A percentile compares a stretch with the other conserved stretches of the same genome.
phyloP scores from a whole-genome alignment of 805 yeast species.

The Candida pini region DNA sequence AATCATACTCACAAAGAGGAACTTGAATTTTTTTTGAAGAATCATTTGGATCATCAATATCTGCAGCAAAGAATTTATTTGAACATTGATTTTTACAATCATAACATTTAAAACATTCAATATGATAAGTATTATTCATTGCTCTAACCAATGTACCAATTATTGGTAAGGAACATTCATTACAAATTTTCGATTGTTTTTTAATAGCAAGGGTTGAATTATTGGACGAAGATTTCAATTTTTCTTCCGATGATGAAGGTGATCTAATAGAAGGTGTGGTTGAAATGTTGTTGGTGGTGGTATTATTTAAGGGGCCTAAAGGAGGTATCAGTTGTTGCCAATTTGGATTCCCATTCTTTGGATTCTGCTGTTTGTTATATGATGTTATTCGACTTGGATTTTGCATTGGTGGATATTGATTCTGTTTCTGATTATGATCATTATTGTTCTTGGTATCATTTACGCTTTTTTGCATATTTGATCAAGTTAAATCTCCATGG shows the following conservation, averaged over 20 bases:
- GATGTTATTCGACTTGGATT: too few relatives aligned
- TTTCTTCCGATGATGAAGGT: not conserved
- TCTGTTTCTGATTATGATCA: not conserved
- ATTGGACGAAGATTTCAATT: slow-evolving; percentile 3
- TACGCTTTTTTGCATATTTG: too few relatives aligned
- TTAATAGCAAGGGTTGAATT: slow-evolving; percentile 8
- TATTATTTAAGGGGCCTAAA: not conserved
- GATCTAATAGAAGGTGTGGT: slow-evolving; percentile 3
- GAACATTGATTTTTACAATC: slow-evolving; percentile 82
- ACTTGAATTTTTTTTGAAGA: slow-evolving; percentile 42
- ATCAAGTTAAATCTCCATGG: too few relatives aligned
- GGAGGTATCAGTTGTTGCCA: not conserved
- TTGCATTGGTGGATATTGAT: too few relatives aligned
- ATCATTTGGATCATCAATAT: slow-evolving; percentile 31
- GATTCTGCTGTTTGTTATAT: too few relatives aligned
- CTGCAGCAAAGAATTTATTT: slow-evolving; percentile 83
- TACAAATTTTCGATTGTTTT: slow-evolving; percentile 37
- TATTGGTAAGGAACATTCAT: slow-evolving; percentile 47
- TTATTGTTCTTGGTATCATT: too few relatives aligned
- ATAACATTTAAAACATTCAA: slow-evolving; percentile 79
- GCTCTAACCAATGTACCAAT: slow-evolving; percentile 85
- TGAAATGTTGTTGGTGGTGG: not conserved
- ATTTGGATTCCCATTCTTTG: not conserved
- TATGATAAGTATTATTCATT: slow-evolving; percentile 70
- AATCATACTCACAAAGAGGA: slow-evolving; percentile 86